Base-by-base conservation (phyloP, 2,329 filamentous ascomycete genomes). In the Hypoxylon sp. region DNA sequence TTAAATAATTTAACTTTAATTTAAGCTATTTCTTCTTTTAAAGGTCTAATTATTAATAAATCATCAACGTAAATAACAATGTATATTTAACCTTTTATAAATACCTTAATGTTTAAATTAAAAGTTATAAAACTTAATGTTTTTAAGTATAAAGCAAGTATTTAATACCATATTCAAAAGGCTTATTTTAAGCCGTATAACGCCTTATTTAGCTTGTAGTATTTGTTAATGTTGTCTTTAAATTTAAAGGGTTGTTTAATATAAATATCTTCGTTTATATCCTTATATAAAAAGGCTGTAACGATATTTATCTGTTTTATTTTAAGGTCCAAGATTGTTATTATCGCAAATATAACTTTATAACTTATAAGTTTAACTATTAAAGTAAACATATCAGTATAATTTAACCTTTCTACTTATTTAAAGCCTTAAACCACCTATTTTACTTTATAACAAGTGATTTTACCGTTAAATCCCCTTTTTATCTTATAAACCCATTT, bases 291-390 rank as follows among this genome's bases (percentile, higher is more conserved):
- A 46, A 62, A 62, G 27, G n/a, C n/a, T 0, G 30, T 56, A 27
- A 45, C 30, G 23, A 62, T 23, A 46, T 62, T 62, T 61, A 65
- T 65, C 57, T 65, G 46, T 53, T 65, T 55, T 6, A 65, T 7
- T 61, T 65, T 45, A 19, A 65, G 51, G 9, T 65, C 50, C 34
- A 52, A 61, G 1, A 14, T 37, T n/a, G 32, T 34, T 12, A 34
- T 48, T 29, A 65, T 43, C 29, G 37, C 16, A 37, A 65, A 65
- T 19, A 61, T 39, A 43, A 43, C 14, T 41, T 65, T 65, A 61
- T 65, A 61, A 53, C 41, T 61, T 64, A 64, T 64, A 32, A 50
- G 23, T 55, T 64, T 64, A 9, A 64, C 19, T 32, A 64, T 45
- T 59, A 57, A 65, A 23, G 34, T 43, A 47, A 65, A 65, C 0